Conservation (phyloP, 73 alveolate genomes). For the Paraurostyla sp. region DNA sequence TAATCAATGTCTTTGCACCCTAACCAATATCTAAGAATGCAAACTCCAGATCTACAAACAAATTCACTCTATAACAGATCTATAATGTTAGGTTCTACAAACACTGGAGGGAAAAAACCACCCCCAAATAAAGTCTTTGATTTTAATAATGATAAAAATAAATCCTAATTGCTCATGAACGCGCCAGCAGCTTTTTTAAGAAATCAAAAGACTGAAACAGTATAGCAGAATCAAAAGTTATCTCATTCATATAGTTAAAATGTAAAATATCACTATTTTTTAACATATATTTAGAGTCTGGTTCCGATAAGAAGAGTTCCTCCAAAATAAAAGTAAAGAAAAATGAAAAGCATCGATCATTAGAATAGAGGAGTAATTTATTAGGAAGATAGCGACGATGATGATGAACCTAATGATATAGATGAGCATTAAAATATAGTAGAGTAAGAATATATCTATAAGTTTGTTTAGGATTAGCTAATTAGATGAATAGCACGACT, state of each 20-base stretch:
- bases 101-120: too few species aligned
- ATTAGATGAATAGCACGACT: conserved; percentile 8
- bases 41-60: too few species aligned
- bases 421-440: background rate
- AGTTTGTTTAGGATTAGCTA: background rate
- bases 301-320: background rate
- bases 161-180: too few species aligned
- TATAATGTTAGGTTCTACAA: too few species aligned
- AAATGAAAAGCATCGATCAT: background rate
- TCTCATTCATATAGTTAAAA: background rate
- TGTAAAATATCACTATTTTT: too few species aligned
- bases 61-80: too few species aligned
- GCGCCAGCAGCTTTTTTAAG: too few species aligned
- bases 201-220: background rate
- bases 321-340: background rate
- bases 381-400: background rate
- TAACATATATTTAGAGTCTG: conserved; percentile 1
- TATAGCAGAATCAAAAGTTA: background rate
- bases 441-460: background rate
- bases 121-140: too few species aligned
- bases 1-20: too few species aligned
- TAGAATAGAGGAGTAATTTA: background rate
- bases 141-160: too few species aligned
- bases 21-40: too few species aligned
- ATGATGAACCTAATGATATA: background rate